Percentiles rank a stretch among this genome's conserved stretches.
Evolutionary conservation across 192 early-diverging fungal species (phyloP).

Genomic region (Backusella mclennaniae): DNA sequence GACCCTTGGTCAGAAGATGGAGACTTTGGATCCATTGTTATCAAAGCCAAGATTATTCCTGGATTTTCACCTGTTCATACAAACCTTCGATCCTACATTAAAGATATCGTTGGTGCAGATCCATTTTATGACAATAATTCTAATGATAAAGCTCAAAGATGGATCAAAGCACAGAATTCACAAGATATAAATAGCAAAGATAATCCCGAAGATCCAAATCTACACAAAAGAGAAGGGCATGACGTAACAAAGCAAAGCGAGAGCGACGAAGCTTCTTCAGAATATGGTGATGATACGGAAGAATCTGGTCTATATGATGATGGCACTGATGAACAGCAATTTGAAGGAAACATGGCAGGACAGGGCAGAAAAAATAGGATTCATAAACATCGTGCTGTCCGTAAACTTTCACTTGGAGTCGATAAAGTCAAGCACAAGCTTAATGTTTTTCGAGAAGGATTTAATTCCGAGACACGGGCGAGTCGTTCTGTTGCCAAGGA

Average conservation of each 20-base stretch:
- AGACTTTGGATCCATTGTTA: neutral
- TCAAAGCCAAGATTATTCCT: slow-evolving; percentile 16
- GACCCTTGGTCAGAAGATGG: slow-evolving; percentile 15
- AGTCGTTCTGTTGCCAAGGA: slow-evolving; percentile 21
- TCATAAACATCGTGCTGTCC: slow-evolving; percentile 10
- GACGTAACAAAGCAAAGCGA: neutral
- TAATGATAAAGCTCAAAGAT: slow-evolving; percentile 14
- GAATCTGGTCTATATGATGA: neutral
- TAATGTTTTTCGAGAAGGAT: slow-evolving; percentile 18
- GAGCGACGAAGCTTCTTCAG: neutral
- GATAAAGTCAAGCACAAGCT: slow-evolving; percentile 21
- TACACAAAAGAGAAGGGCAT: neutral
- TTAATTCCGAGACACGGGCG: slow-evolving; percentile 24
- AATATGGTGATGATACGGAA: neutral
- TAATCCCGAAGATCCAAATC: neutral
- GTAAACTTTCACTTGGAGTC: slow-evolving; percentile 17
- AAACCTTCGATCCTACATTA: slow-evolving; percentile 3
- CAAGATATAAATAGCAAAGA: neutral
- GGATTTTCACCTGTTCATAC: slow-evolving; percentile 27
- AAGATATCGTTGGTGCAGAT: slow-evolving; percentile 30
- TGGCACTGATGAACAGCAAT: neutral
- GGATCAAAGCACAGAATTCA: slow-evolving; percentile 5
- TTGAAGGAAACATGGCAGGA: slow-evolving; percentile 6
- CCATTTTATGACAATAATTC: slow-evolving; percentile 19
- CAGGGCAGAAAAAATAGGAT: slow-evolving; percentile 4